Conservation (phyloP, 1,284 basidiomycete species). For the Ganoderma meredithae region DNA sequence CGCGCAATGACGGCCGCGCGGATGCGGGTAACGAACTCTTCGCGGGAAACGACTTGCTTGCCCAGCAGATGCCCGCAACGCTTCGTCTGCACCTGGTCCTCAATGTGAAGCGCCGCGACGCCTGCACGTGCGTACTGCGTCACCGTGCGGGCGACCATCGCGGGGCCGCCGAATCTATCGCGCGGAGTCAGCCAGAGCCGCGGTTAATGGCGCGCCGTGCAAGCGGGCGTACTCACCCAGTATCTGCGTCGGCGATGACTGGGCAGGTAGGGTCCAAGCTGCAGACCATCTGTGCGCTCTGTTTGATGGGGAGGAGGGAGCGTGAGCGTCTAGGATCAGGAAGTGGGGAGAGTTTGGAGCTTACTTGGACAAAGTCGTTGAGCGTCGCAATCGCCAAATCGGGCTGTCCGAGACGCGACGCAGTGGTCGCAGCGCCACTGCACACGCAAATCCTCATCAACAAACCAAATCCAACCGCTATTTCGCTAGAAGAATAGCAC, state of each 20-base stretch:
- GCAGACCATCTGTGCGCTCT: slow-evolving; percentile 70
- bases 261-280: slow-evolving; percentile 67
- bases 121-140: slow-evolving; percentile 75
- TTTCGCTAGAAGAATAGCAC: not conserved
- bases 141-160: slow-evolving; percentile 81
- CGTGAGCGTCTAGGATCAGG: not conserved
- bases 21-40: slow-evolving; percentile 79
- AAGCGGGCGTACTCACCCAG: slow-evolving; percentile 55
- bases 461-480: slow-evolving; percentile 12
- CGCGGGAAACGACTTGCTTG: slow-evolving; percentile 81
- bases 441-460: not conserved
- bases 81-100: slow-evolving; percentile 86
- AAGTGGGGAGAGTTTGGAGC: slow-evolving; percentile 5
- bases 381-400: slow-evolving; percentile 84
- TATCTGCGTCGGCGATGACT: slow-evolving; percentile 85
- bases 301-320: slow-evolving; percentile 5
- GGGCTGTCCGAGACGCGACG: slow-evolving; percentile 78
- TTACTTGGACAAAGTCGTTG: slow-evolving; percentile 75
- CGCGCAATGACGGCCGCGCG: slow-evolving; percentile 79
- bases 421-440: slow-evolving; percentile 79
- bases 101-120: slow-evolving; percentile 81
- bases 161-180: slow-evolving; percentile 75
- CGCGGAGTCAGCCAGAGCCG: not conserved
- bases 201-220: not conserved
- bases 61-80: slow-evolving; percentile 84